phyloP scores from a whole-genome alignment of 169 alveolate species.

The Cryptosporidium tyzzeri region DNA sequence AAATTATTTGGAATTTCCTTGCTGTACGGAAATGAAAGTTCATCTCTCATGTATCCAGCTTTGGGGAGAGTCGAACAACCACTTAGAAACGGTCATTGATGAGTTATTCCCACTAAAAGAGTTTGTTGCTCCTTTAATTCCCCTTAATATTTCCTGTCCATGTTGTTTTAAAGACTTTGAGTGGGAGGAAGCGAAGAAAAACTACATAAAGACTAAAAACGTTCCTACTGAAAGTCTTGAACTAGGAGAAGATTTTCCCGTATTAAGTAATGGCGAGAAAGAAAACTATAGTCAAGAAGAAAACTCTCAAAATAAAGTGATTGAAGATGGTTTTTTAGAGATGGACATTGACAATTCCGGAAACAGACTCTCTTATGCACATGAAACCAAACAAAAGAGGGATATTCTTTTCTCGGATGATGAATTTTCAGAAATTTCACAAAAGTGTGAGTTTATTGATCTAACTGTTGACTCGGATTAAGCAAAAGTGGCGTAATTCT shows the following conservation, averaged over 20 bases:
- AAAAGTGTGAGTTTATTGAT: conserved; percentile 68
- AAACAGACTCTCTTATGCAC: background rate
- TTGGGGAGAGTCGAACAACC: conserved; percentile 51
- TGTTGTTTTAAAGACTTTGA: conserved; percentile 27
- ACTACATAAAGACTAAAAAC: background rate
- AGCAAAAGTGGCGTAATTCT: background rate
- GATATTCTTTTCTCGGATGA: conserved; percentile 8
- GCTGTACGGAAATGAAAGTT: conserved; percentile 18
- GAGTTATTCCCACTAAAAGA: background rate
- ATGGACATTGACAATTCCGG: background rate
- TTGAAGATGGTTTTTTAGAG: background rate
- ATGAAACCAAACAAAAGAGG: background rate
- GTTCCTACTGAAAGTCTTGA: background rate
- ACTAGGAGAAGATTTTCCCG: background rate
- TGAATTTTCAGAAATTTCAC: conserved; percentile 46
- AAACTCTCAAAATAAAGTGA: background rate
- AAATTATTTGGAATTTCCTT: conserved; percentile 42
- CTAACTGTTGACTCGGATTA: conserved; percentile 62
- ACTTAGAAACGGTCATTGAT: background rate
- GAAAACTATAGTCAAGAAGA: background rate
- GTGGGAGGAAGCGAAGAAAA: background rate
- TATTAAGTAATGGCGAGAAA: background rate
- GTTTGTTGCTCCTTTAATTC: conserved; percentile 40
- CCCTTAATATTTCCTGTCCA: conserved; percentile 31
- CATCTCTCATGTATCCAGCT: conserved; percentile 51